Base-by-base conservation (phyloP, 2,329 filamentous ascomycete genomes). In the Lecanoromycetidae sp. region DNA sequence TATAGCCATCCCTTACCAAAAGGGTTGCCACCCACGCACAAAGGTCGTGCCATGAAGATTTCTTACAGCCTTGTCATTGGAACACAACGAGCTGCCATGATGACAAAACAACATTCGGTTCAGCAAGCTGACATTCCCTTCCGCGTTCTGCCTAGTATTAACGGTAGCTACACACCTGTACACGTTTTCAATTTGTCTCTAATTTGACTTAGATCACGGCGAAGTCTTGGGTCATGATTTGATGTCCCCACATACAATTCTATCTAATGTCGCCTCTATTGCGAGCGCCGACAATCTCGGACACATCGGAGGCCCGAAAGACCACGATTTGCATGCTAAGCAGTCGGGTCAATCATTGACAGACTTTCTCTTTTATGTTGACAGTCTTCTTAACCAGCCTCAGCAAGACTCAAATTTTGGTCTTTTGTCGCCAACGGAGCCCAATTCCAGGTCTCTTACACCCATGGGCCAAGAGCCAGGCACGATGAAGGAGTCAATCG, bases 91-190 rank as follows among this genome's bases (percentile, higher is more conserved):
- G 80, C 85, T 1, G 86, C 85, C 8, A 83, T 81, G 12, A 74
- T 76, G 20, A 83, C 79, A 56, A 84, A 87, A 56, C 81, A 90
- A 54, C 86, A 79, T 55, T 66, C 87, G 57, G 81, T 96, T 37
- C 85, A 82, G 57, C 86, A 87, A n/a, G 82, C 95, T 34, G 90
- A 94, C 54, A 73, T 95, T 23, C 91, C 91, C 0, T 95, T 98
- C 60, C 79, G 91, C 34, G 84, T 98, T 3, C 77, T 96, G 43
- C 90, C 90, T 33, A 91, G 90, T 56, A 90, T 98, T 30, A 93
- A 94, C 66, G 79, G 78, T 69, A 59, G 61, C 63, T 26, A 19
- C 25, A 26, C 30, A 8, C 4, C 17, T 22, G n/a, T 5, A 49
- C 13, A 4, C 4, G 23, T 15, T n/a, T 38, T 23, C 12, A 30